These are phyloP conservation scores for Moelleriella libera DNA, from an alignment of 2,329 filamentous ascomycete species.

Conservation along the genomic window DNA sequence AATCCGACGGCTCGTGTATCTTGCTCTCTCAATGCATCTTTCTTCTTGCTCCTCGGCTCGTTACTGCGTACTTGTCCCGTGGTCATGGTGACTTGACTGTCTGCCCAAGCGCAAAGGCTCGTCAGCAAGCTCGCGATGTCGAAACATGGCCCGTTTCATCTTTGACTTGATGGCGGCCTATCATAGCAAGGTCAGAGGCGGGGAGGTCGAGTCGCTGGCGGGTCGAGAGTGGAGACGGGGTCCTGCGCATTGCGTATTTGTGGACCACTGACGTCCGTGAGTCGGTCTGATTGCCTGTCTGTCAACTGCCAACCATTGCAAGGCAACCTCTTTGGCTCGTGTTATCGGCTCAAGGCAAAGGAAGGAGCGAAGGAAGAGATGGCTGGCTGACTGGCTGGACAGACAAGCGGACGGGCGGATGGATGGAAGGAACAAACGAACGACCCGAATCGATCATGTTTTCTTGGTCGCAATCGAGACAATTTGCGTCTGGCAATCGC, in stretches of 20 bases:
- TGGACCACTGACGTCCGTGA: background rate
- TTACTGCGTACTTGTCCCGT: background rate
- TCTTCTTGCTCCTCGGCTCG: background rate
- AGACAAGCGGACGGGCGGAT: too few species aligned
- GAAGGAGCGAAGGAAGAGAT: too few species aligned
- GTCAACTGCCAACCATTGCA: background rate
- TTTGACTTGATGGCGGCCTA: constrained; percentile 7
- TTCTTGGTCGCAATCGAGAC: too few species aligned
- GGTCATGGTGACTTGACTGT: background rate
- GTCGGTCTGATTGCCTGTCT: background rate
- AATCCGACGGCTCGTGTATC: background rate
- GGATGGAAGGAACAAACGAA: too few species aligned
- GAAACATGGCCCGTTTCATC: constrained; percentile 14
- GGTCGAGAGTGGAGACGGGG: constrained; percentile 1
- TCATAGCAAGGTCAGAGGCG: constrained; percentile 1
- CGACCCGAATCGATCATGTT: too few species aligned
- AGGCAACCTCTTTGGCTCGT: background rate
- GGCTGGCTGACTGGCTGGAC: too few species aligned
- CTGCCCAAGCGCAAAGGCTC: background rate
- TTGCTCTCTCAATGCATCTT: background rate
- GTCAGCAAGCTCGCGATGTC: constrained; percentile 3
- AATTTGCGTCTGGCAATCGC: too few species aligned
- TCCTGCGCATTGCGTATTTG: background rate
- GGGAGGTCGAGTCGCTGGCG: background rate
- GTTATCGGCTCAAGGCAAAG: too few species aligned